Conservation (phyloP, 805 yeast genomes). For the Jamesozyma hellenica region DNA sequence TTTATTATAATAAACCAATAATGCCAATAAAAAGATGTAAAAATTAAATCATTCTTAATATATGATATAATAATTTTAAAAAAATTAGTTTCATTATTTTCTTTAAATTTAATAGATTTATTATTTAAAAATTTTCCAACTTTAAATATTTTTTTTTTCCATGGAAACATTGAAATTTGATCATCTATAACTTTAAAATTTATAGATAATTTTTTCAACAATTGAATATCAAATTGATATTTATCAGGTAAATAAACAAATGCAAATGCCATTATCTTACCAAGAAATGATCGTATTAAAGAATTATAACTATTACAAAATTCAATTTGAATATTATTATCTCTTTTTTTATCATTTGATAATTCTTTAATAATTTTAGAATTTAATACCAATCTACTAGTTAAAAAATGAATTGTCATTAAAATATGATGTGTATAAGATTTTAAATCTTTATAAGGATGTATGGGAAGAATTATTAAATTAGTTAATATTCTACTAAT, state of each 20-base stretch:
- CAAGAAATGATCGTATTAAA: constrained; percentile 22
- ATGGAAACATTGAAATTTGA: constrained; percentile 10
- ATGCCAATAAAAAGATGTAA: constrained; percentile 26
- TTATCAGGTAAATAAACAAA: constrained; percentile 24
- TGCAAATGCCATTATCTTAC: constrained; percentile 25
- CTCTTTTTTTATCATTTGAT: neutral
- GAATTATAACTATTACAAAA: constrained; percentile 16
- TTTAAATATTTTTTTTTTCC: constrained; percentile 17
- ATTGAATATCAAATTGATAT: constrained; percentile 18
- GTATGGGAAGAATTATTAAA: constrained; percentile 10
- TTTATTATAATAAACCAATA: constrained; percentile 23
- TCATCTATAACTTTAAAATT: constrained; percentile 4
- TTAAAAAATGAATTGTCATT: constrained; percentile 20
- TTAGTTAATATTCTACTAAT: constrained; percentile 26
- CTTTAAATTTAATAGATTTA: neutral
- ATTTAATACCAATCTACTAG: constrained; percentile 18
- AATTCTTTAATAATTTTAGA: constrained; percentile 11
- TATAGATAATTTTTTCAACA: constrained; percentile 10
- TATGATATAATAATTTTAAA: constrained; percentile 25
- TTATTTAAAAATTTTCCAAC: neutral
- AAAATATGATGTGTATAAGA: constrained; percentile 20
- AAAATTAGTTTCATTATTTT: constrained; percentile 10
- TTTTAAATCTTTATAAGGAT: constrained; percentile 11
- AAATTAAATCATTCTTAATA: constrained; percentile 20
- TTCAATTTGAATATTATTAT: neutral